Evolutionary conservation across 2,329 filamentous ascomycete species (phyloP).

Genomic region (Pseudocercospora fuligena): DNA sequence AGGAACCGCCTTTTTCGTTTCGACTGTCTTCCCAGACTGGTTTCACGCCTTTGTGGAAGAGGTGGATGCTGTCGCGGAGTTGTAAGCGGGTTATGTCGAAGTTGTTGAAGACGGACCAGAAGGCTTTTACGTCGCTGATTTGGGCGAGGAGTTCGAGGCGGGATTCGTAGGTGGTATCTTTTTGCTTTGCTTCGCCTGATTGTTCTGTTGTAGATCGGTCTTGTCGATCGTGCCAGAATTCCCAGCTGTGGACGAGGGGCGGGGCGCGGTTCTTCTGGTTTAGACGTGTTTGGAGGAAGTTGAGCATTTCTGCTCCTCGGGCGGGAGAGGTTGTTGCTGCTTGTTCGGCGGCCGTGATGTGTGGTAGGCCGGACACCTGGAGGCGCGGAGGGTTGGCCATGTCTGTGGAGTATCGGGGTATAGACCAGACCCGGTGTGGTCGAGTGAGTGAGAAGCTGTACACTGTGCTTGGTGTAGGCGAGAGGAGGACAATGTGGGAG

Average conservation of each 20-base stretch:
- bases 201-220: constrained; percentile 36
- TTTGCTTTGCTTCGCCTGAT: constrained; percentile 21
- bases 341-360: constrained; percentile 63
- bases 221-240: constrained; percentile 58
- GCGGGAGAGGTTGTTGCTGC: constrained; percentile 70
- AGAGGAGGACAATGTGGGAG: not conserved
- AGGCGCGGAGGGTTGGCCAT: constrained; percentile 36
- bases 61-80: constrained; percentile 70
- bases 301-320: constrained; percentile 75
- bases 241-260: constrained; percentile 57
- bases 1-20: constrained; percentile 83
- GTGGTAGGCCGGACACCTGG: constrained; percentile 58
- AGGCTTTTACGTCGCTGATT: constrained; percentile 54
- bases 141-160: constrained; percentile 53
- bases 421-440: not conserved
- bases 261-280: constrained; percentile 52
- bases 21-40: constrained; percentile 85
- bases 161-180: constrained; percentile 50
- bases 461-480: not conserved
- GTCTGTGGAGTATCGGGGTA: not conserved
- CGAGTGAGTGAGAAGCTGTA: not conserved
- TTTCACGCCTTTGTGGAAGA: constrained; percentile 81
- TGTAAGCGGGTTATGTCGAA: constrained; percentile 75
- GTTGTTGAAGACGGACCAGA: constrained; percentile 66
- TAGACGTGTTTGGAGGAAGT: constrained; percentile 43